A percentile compares a stretch with the other conserved stretches of the same genome.
Evolutionary conservation across 352 stramenopile genomes (phyloP).

Genomic region (Globisporangium megalacanthum): DNA sequence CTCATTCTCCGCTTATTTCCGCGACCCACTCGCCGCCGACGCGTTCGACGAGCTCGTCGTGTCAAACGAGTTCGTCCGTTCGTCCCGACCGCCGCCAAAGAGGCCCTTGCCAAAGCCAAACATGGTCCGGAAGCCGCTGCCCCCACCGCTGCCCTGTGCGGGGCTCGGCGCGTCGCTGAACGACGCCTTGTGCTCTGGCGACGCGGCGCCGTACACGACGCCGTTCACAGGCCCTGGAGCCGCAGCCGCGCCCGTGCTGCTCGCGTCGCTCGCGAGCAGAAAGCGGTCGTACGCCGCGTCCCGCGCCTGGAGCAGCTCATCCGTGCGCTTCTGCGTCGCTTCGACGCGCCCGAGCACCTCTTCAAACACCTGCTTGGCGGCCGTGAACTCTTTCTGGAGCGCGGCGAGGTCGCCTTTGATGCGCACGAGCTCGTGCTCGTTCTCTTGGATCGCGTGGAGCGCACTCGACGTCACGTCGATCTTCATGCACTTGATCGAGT

Average conservation of each 20-base stretch:
- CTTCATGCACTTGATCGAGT: slow-evolving; percentile 84
- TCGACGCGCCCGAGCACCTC: slow-evolving; percentile 63
- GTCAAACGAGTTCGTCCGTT: slow-evolving; percentile 55
- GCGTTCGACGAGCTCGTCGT: slow-evolving; percentile 20
- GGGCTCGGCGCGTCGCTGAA: slow-evolving; percentile 30
- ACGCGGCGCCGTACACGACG: slow-evolving; percentile 16
- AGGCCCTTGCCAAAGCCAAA: slow-evolving; percentile 73
- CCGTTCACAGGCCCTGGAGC: slow-evolving; percentile 12
- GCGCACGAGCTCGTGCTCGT: slow-evolving; percentile 61
- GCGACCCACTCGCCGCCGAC: slow-evolving; percentile 6
- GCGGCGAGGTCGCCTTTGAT: slow-evolving; percentile 76
- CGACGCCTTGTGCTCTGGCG: slow-evolving; percentile 28
- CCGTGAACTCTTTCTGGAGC: slow-evolving; percentile 75
- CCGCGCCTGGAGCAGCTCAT: slow-evolving; percentile 61
- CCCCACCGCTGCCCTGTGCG: slow-evolving; percentile 18
- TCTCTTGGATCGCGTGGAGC: slow-evolving; percentile 66
- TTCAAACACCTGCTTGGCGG: slow-evolving; percentile 78
- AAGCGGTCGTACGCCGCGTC: slow-evolving; percentile 76
- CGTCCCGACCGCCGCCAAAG: slow-evolving; percentile 45
- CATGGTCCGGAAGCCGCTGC: slow-evolving; percentile 40
- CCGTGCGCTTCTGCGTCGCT: slow-evolving; percentile 62
- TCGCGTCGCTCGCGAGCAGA: slow-evolving; percentile 48
- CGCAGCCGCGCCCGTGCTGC: neutral
- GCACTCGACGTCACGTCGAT: slow-evolving; percentile 49
- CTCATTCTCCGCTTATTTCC: slow-evolving; percentile 5